Evolutionary conservation across 2,329 filamentous ascomycete genomes (phyloP).

Genomic region (Botrytis pseudocinerea): DNA sequence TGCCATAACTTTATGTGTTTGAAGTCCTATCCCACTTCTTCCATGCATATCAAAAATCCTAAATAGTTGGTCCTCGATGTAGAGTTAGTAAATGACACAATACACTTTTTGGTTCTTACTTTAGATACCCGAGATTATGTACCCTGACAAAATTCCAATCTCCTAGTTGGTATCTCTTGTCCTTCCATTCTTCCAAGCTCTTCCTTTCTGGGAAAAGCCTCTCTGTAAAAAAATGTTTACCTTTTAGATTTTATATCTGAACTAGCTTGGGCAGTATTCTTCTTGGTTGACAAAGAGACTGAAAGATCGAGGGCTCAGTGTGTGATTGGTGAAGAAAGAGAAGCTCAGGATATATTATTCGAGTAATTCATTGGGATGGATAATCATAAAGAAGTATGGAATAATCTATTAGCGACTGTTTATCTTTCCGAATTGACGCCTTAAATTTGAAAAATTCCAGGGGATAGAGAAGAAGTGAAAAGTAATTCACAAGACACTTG

Average conservation of each 20-base stretch:
- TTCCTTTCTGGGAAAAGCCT: too few relatives aligned
- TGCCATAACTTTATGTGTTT: not conserved
- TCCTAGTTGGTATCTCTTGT: not conserved
- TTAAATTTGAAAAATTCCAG: not conserved
- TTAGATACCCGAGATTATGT: not conserved
- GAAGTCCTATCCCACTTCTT: not conserved
- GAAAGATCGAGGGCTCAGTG: not conserved
- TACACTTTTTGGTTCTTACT: not conserved
- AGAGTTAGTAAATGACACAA: not conserved
- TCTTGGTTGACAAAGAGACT: not conserved
- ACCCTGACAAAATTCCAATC: not conserved
- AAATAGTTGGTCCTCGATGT: too few relatives aligned
- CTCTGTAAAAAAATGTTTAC: too few relatives aligned
- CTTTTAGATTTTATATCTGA: too few relatives aligned
- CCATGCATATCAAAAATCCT: too few relatives aligned
- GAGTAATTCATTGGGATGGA: not conserved
- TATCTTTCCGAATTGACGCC: not conserved
- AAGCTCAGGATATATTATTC: not conserved
- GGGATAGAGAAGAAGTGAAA: not conserved
- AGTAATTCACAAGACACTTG: not conserved
- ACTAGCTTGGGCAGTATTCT: too few relatives aligned
- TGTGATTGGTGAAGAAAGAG: not conserved
- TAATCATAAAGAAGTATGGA: not conserved
- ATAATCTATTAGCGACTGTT: not conserved
- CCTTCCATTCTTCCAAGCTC: too few relatives aligned